Evolutionary conservation across 108 stramenopile genomes (phyloP).

Genomic region (Schizochytrium sp.): DNA sequence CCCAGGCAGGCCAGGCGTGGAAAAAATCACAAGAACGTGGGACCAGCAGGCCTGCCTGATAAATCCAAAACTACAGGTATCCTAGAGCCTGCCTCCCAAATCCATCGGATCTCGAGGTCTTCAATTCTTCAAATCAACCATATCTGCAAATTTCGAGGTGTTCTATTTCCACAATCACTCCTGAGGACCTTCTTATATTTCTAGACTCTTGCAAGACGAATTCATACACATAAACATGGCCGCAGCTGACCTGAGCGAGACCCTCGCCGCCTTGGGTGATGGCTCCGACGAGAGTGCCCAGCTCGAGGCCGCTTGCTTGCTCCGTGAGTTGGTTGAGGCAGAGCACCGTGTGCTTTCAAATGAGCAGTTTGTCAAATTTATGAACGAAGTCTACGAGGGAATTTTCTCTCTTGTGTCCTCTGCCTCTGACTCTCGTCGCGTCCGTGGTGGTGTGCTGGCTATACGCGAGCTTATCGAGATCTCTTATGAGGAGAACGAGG

Average conservation of each 20-base stretch:
- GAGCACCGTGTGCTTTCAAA: constrained; percentile 71
- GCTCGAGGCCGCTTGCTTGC: constrained; percentile 63
- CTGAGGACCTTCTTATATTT: too few relatives aligned
- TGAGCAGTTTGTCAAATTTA: constrained; percentile 73
- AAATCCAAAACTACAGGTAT: too few relatives aligned
- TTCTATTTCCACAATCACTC: too few relatives aligned
- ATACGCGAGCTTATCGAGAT: constrained; percentile 73
- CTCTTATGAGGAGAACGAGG: constrained; percentile 21
- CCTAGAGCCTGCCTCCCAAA: too few relatives aligned
- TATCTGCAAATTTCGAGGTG: too few relatives aligned
- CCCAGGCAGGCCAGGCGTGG: too few relatives aligned
- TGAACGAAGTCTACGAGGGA: constrained; percentile 70
- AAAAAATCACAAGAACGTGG: too few relatives aligned
- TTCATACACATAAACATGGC: not conserved
- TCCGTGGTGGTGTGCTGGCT: constrained; percentile 68
- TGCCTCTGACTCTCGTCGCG: constrained; percentile 1
- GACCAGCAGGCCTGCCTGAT: too few relatives aligned
- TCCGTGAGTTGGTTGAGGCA: constrained; percentile 67
- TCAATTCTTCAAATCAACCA: too few relatives aligned
- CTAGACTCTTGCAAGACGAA: too few relatives aligned
- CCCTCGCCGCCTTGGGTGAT: not conserved
- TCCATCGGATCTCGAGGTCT: too few relatives aligned
- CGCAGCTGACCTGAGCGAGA: constrained; percentile 14
- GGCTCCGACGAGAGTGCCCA: constrained; percentile 29
- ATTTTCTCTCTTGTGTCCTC: constrained; percentile 66